Conservation (phyloP, 2,329 filamentous ascomycete genomes). For the Epichloe glyceriae region DNA sequence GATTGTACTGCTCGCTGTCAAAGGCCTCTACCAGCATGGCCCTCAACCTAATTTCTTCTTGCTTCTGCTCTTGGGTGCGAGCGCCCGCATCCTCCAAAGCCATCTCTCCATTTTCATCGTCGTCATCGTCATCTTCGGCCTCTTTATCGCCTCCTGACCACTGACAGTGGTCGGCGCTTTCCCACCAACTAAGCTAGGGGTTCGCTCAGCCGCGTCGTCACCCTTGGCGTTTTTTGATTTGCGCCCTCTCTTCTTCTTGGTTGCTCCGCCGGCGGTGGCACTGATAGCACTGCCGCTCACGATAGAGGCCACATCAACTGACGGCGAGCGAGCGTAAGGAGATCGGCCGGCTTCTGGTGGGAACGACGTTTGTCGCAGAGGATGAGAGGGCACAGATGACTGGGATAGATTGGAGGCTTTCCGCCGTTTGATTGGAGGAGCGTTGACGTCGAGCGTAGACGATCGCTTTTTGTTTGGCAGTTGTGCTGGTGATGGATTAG, state of each 20-base stretch:
- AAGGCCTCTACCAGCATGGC: constrained; percentile 53
- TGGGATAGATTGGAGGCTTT: constrained; percentile 54
- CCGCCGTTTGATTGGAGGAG: constrained; percentile 48
- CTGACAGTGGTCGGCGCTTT: constrained; percentile 30
- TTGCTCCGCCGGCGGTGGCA: constrained; percentile 22
- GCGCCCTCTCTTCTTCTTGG: constrained; percentile 48
- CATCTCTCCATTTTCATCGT: constrained; percentile 43
- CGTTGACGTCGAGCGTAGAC: constrained; percentile 39
- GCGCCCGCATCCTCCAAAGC: constrained; percentile 45
- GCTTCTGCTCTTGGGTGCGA: constrained; percentile 53
- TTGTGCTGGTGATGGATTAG: constrained; percentile 37
- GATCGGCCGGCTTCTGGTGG: constrained; percentile 46
- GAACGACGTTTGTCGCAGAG: constrained; percentile 70
- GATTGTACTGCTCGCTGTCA: constrained; percentile 51
- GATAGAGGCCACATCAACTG: constrained; percentile 45
- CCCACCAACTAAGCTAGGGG: constrained; percentile 30
- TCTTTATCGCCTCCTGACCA: constrained; percentile 31
- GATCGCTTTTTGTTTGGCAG: constrained; percentile 46
- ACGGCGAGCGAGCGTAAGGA: constrained; percentile 50
- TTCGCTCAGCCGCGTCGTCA: constrained; percentile 27
- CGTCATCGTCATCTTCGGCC: constrained; percentile 44
- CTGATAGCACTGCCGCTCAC: constrained; percentile 49
- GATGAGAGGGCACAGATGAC: constrained; percentile 45
- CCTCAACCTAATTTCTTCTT: constrained; percentile 43
- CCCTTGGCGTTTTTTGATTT: constrained; percentile 46